Evolutionary conservation across 78 protist genomes (phyloP).

Genomic region (Guillardia theta): DNA sequence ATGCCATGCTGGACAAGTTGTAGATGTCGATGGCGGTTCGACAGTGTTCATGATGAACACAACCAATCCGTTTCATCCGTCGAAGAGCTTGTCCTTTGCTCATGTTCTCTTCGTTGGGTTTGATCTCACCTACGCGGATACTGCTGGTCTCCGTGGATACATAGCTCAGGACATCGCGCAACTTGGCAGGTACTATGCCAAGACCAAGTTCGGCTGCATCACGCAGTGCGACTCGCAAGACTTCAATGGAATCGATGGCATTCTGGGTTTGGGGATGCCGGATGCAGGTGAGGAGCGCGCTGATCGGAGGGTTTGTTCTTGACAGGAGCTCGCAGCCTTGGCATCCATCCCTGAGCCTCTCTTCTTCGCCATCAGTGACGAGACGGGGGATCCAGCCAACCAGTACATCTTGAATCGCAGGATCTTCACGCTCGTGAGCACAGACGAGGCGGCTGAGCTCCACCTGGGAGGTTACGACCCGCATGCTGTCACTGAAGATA

Average conservation of each 20-base stretch:
- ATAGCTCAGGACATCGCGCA: neutral
- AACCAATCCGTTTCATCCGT: neutral
- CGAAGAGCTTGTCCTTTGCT: conserved; percentile 12
- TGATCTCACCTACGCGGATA: conserved; percentile 19
- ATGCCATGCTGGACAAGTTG: neutral
- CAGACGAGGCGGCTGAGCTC: conserved; percentile 11
- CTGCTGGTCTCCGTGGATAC: neutral
- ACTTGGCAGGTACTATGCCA: conserved; percentile 14
- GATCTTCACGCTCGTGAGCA: neutral
- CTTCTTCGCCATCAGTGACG: conserved; percentile 3
- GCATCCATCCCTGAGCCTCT: conserved; percentile 33
- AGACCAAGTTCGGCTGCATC: conserved; percentile 38
- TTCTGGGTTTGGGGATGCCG: conserved; percentile 18
- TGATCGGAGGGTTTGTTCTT: too few species aligned
- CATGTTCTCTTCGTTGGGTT: conserved; percentile 1
- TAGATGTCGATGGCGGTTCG: neutral
- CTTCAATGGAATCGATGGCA: neutral
- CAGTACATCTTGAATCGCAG: conserved; percentile 11
- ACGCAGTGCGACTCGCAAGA: neutral
- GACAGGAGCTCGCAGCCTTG: too few species aligned
- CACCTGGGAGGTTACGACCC: conserved; percentile 40
- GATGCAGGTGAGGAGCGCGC: too few species aligned
- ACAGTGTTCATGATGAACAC: neutral
- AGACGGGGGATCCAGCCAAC: conserved; percentile 26
- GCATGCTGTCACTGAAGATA: neutral